Evolutionary conservation across 2,329 filamentous ascomycete species (phyloP).

Genomic region (Calonectria hongkongensis): DNA sequence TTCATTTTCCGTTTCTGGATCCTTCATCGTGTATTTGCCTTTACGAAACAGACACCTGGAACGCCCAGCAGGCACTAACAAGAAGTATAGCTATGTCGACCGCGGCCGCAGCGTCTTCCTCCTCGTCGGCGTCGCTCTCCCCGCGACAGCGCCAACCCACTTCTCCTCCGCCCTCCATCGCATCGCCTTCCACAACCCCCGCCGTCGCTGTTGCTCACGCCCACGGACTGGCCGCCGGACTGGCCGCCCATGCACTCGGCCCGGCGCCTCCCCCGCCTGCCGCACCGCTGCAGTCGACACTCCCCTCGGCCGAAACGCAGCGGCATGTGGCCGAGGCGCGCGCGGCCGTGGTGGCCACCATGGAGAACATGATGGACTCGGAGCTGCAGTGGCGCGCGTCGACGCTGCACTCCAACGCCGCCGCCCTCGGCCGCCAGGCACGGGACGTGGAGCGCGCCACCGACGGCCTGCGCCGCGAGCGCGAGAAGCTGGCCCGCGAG

Average conservation of each 20-base stretch:
- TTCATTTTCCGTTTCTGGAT: not conserved
- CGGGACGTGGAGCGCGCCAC: slow-evolving; percentile 77
- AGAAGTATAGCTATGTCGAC: slow-evolving; percentile 36
- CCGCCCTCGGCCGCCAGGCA: slow-evolving; percentile 80
- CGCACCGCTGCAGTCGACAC: slow-evolving; percentile 55
- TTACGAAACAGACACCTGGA: not conserved
- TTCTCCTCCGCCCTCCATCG: slow-evolving; percentile 51
- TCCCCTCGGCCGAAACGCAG: slow-evolving; percentile 65
- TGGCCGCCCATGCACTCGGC: slow-evolving; percentile 33
- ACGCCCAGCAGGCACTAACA: not conserved
- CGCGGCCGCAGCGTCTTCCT: slow-evolving; percentile 42
- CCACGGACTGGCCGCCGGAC: slow-evolving; percentile 40
- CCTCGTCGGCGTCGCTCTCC: slow-evolving; percentile 46
- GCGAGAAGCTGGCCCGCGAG: slow-evolving; percentile 78
- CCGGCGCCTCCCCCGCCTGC: slow-evolving; percentile 44
- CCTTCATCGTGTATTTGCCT: not conserved
- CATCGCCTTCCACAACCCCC: slow-evolving; percentile 46
- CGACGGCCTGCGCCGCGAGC: slow-evolving; percentile 76
- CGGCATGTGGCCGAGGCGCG: slow-evolving; percentile 74
- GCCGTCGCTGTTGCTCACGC: slow-evolving; percentile 49
- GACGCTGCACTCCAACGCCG: slow-evolving; percentile 81
- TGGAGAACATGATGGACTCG: slow-evolving; percentile 82
- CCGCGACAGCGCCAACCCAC: slow-evolving; percentile 50
- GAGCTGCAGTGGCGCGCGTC: slow-evolving; percentile 81
- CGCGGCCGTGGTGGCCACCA: slow-evolving; percentile 74